A percentile compares a stretch with the other conserved stretches of the same genome.
Evolutionary conservation across 73 alveolate genomes (phyloP).

Genomic region (Halteria grandinella): DNA sequence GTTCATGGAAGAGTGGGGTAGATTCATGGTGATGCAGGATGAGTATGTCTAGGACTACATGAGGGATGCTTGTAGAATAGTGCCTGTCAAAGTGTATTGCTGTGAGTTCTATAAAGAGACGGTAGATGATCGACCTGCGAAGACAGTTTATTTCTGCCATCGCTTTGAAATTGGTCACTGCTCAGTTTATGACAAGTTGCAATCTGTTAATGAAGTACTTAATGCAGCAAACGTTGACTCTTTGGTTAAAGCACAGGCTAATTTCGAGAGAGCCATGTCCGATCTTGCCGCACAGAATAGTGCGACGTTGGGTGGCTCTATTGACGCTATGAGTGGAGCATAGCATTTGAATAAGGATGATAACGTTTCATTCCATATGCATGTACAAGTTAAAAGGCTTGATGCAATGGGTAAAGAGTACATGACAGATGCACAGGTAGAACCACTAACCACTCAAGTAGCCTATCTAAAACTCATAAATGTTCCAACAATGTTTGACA

Average conservation of each 20-base stretch:
- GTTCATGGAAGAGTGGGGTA: neutral
- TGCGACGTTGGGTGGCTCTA: no score
- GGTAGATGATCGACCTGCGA: constrained; percentile 20
- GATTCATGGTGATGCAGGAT: no score
- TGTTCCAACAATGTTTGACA: constrained; percentile 56
- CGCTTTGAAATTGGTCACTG: constrained; percentile 37
- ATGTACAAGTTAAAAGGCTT: constrained; percentile 31
- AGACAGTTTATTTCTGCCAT: constrained; percentile 3
- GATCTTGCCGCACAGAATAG: no score
- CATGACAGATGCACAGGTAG: neutral
- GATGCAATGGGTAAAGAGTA: constrained; percentile 58
- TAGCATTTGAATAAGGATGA: constrained; percentile 15
- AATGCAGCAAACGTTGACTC: constrained; percentile 6
- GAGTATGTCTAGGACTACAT: constrained; percentile 9
- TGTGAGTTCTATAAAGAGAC: constrained; percentile 22
- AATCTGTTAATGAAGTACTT: neutral
- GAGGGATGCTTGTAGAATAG: constrained; percentile 43
- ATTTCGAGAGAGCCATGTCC: no score
- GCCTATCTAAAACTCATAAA: constrained; percentile 52
- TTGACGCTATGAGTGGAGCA: no score
- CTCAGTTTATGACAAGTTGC: constrained; percentile 24
- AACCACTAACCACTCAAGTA: neutral
- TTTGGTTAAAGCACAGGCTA: no score
- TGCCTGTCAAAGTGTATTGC: constrained; percentile 13
- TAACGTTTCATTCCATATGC: neutral